Percentiles rank a stretch among this genome's conserved stretches.
Conservation (phyloP, 768 basidiomycete genomes). For the Suillus occidentalis region DNA sequence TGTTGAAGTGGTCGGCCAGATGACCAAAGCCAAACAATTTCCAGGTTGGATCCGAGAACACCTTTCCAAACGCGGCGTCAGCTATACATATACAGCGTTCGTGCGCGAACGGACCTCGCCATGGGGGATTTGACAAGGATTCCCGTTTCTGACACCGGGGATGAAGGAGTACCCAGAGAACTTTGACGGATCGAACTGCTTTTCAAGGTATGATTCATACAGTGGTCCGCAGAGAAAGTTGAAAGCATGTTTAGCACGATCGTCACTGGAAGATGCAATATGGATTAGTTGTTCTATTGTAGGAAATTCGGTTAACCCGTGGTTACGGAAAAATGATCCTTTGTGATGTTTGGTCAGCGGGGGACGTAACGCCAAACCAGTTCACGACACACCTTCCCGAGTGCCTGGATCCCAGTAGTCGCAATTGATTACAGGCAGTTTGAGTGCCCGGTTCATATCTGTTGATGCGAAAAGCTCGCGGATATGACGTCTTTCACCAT, state of each 20-base stretch:
- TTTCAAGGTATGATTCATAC: neutral
- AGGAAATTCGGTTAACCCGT: neutral
- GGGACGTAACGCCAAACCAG: neutral
- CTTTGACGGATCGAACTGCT: constrained; percentile 35
- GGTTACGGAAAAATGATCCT: neutral
- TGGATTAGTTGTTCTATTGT: neutral
- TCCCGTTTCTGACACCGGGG: constrained; percentile 45
- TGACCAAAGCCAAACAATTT: constrained; percentile 68
- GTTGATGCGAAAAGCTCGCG: neutral
- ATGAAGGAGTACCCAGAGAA: constrained; percentile 68
- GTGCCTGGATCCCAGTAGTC: neutral
- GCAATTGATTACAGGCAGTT: neutral
- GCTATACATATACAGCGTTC: neutral
- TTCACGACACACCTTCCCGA: neutral
- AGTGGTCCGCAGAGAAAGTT: constrained; percentile 42
- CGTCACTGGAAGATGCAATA: constrained; percentile 10
- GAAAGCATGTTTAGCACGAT: constrained; percentile 53
- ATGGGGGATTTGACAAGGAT: neutral
- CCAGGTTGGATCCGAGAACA: constrained; percentile 65
- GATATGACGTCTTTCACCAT: neutral
- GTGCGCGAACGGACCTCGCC: neutral
- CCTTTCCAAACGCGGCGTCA: constrained; percentile 38
- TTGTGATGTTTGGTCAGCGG: neutral
- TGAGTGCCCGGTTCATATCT: neutral
- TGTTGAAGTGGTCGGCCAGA: constrained; percentile 45